Percentiles rank a stretch among this genome's conserved stretches.
Conservation (phyloP, 768 basidiomycete genomes). For the Leccinum boreale region DNA sequence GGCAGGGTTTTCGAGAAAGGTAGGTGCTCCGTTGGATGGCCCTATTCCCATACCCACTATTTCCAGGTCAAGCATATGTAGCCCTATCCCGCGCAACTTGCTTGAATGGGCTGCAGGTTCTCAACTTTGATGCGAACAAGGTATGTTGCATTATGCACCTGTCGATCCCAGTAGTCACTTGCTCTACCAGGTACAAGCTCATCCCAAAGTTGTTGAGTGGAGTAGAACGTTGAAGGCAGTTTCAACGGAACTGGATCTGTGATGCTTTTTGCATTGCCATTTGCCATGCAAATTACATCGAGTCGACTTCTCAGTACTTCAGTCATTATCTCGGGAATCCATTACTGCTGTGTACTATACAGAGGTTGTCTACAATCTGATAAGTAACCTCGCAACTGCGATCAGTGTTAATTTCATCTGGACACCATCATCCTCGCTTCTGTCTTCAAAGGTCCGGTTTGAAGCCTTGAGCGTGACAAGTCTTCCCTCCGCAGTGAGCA, state of each 20-base stretch:
- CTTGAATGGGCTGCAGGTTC: constrained; percentile 79
- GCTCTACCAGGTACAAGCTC: constrained; percentile 55
- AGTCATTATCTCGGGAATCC: neutral
- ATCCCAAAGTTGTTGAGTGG: constrained; percentile 72
- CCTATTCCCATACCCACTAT: neutral
- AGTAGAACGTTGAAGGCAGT: constrained; percentile 63
- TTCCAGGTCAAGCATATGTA: constrained; percentile 83
- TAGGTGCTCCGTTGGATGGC: constrained; percentile 22
- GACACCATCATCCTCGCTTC: neutral
- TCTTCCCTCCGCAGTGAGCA: neutral
- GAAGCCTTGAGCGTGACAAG: neutral
- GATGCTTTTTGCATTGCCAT: neutral
- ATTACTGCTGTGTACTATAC: neutral
- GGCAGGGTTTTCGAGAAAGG: constrained; percentile 92
- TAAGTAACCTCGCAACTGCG: neutral
- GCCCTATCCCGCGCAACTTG: constrained; percentile 87
- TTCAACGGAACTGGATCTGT: constrained; percentile 9
- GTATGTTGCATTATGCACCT: constrained; percentile 35
- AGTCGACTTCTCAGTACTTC: neutral
- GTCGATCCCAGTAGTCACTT: constrained; percentile 3
- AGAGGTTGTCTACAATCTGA: constrained; percentile 1
- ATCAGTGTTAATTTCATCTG: neutral
- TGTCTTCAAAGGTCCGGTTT: neutral
- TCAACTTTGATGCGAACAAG: constrained; percentile 74
- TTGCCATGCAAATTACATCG: neutral